phyloP scores from a whole-genome alignment of 805 yeast genomes.

The Monosporozyma unispora region DNA sequence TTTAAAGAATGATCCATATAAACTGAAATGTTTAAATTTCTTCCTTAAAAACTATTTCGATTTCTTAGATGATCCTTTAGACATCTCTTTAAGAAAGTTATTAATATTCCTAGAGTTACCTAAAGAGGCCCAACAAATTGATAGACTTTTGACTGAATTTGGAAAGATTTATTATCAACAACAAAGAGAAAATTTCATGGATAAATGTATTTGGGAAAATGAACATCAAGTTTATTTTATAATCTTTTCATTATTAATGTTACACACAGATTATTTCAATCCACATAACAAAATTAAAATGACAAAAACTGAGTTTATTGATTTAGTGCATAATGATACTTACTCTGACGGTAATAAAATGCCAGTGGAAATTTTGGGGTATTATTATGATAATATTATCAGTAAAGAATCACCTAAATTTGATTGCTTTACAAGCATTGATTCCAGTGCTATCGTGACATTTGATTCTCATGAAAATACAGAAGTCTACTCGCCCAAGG shows the following conservation, averaged over 20 bases:
- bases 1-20: constrained; percentile 20
- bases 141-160: constrained; percentile 52
- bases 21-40: constrained; percentile 19
- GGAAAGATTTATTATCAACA: constrained; percentile 41
- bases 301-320: constrained; percentile 53
- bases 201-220: constrained; percentile 25
- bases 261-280: constrained; percentile 70
- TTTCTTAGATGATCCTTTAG: constrained; percentile 50
- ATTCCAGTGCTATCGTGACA: background rate
- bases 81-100: constrained; percentile 53
- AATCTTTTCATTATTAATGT: constrained; percentile 55
- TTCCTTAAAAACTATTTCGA: constrained; percentile 35
- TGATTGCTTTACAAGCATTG: constrained; percentile 6
- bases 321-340: constrained; percentile 33
- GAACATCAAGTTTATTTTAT: constrained; percentile 52
- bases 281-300: constrained; percentile 58
- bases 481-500: constrained; percentile 19
- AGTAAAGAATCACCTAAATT: constrained; percentile 41
- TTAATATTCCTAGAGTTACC: constrained; percentile 54
- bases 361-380: constrained; percentile 40
- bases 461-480: constrained; percentile 3
- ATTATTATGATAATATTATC: constrained; percentile 60
- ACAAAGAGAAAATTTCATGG: constrained; percentile 9
- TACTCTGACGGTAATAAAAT: constrained; percentile 22
- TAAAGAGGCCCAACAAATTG: constrained; percentile 68